Evolutionary conservation across 805 yeast species (phyloP).

Genomic region (Novakomyces olei): DNA sequence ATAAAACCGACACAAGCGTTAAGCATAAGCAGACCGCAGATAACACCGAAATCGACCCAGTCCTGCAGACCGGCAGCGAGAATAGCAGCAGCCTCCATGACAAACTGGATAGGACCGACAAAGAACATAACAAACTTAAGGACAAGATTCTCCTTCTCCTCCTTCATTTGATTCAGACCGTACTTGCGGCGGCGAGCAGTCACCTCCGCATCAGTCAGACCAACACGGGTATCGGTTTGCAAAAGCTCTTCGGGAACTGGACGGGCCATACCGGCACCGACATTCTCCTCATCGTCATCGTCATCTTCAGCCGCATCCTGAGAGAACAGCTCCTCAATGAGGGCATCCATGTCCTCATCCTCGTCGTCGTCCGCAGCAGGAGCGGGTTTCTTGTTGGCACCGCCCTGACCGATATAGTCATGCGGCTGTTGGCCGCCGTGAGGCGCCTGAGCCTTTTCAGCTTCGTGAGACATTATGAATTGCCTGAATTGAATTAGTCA

Average conservation of each 20-base stretch:
- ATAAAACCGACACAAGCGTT: slow-evolving; percentile 90
- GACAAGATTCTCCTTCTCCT: slow-evolving; percentile 59
- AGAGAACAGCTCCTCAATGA: slow-evolving; percentile 49
- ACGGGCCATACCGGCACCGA: slow-evolving; percentile 34
- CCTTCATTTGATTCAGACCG: slow-evolving; percentile 80
- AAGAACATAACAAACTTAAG: slow-evolving; percentile 69
- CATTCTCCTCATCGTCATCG: slow-evolving; percentile 20
- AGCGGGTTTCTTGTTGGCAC: too few relatives aligned
- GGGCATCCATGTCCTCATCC: slow-evolving; percentile 40
- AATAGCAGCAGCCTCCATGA: slow-evolving; percentile 89
- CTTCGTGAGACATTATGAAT: too few relatives aligned
- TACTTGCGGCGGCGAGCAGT: slow-evolving; percentile 66
- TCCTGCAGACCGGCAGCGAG: slow-evolving; percentile 91
- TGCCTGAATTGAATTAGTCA: too few relatives aligned
- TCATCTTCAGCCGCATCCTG: slow-evolving; percentile 12
- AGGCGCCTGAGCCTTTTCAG: too few relatives aligned
- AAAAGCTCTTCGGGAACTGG: slow-evolving; percentile 71
- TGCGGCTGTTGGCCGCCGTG: too few relatives aligned
- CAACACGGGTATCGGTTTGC: slow-evolving; percentile 57
- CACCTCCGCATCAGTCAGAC: slow-evolving; percentile 63
- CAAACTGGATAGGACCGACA: slow-evolving; percentile 90
- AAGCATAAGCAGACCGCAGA: slow-evolving; percentile 61
- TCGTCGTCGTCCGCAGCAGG: slow-evolving; percentile 22
- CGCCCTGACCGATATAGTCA: too few relatives aligned
- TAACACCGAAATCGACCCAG: slow-evolving; percentile 98